Evolutionary conservation across 495 filamentous ascomycete genomes (phyloP).

Genomic region (Aspergillus sclerotioniger): DNA sequence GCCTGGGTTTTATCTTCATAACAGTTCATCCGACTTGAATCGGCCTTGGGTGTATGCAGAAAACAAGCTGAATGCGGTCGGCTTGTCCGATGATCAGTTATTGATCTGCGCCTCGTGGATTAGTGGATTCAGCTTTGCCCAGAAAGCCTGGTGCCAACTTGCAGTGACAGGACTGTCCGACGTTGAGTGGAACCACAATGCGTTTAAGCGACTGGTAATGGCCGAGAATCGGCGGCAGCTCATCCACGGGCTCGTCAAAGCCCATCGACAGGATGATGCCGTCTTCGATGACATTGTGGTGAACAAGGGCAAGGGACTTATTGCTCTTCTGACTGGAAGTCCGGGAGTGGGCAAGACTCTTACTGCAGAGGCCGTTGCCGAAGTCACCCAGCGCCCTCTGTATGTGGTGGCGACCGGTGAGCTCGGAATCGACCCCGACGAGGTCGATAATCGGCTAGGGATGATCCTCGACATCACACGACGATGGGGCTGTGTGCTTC

Average conservation of each 20-base stretch:
- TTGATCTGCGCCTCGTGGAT: neutral
- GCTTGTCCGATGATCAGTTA: constrained; percentile 1
- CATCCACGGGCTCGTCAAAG: constrained; percentile 3
- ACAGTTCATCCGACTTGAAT: neutral
- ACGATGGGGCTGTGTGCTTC: constrained; percentile 52
- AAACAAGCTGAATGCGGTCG: neutral
- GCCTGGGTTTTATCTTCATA: neutral
- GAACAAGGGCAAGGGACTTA: constrained; percentile 58
- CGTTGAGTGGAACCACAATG: constrained; percentile 4
- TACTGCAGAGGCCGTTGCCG: constrained; percentile 55
- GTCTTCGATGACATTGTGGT: constrained; percentile 6
- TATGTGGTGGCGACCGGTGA: constrained; percentile 53
- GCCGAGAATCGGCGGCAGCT: constrained; percentile 4
- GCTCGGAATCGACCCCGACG: constrained; percentile 45
- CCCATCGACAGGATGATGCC: neutral
- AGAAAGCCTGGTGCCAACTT: neutral
- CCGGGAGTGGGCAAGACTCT: constrained; percentile 61
- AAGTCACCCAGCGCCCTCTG: constrained; percentile 49
- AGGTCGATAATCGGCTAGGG: constrained; percentile 48
- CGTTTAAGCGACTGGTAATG: constrained; percentile 6
- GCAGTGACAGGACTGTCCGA: neutral
- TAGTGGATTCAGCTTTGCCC: constrained; percentile 7
- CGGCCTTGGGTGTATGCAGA: neutral
- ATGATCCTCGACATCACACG: constrained; percentile 47
- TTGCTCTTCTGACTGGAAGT: constrained; percentile 55